A percentile compares a stretch with the other conserved stretches of the same genome.
Evolutionary conservation across 2,329 filamentous ascomycete genomes (phyloP).

Genomic region (Monilinia laxa): DNA sequence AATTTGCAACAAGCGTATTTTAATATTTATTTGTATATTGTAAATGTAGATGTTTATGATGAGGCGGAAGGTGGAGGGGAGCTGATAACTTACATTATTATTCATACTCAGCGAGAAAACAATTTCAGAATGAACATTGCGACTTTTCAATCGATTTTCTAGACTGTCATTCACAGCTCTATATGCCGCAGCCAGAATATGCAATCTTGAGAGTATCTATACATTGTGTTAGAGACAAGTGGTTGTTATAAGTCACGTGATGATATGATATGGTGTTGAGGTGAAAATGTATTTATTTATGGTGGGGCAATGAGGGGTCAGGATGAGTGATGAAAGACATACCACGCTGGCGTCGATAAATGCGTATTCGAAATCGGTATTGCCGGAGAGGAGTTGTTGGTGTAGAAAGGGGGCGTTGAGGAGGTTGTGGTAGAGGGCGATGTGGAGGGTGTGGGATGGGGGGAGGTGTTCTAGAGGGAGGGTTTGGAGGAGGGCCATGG

Average conservation of each 20-base stretch:
- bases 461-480: conserved; percentile 76
- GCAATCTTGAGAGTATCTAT: conserved; percentile 49
- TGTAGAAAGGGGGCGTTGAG: conserved; percentile 76
- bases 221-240: no score
- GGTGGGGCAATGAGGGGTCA: not conserved
- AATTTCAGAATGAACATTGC: conserved; percentile 57
- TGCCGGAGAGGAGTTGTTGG: conserved; percentile 79
- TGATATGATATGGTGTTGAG: not conserved
- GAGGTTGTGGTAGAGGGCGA: conserved; percentile 74
- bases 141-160: conserved; percentile 46
- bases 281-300: not conserved
- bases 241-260: conserved; percentile 22
- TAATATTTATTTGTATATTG: no score
- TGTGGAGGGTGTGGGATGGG: conserved; percentile 62
- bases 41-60: not conserved
- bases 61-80: conserved; percentile 5
- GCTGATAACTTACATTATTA: conserved; percentile 48
- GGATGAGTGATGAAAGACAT: conserved; percentile 38
- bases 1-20: no score
- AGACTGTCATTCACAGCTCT: conserved; percentile 50
- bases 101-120: conserved; percentile 56
- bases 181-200: conserved; percentile 51
- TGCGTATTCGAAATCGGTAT: conserved; percentile 86
- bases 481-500: conserved; percentile 55
- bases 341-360: conserved; percentile 84